Evolutionary conservation across 2,329 filamentous ascomycete species (phyloP), one percentile per base, ranked within the genome.

Genomic region (Ascochyta lentis): DNA sequence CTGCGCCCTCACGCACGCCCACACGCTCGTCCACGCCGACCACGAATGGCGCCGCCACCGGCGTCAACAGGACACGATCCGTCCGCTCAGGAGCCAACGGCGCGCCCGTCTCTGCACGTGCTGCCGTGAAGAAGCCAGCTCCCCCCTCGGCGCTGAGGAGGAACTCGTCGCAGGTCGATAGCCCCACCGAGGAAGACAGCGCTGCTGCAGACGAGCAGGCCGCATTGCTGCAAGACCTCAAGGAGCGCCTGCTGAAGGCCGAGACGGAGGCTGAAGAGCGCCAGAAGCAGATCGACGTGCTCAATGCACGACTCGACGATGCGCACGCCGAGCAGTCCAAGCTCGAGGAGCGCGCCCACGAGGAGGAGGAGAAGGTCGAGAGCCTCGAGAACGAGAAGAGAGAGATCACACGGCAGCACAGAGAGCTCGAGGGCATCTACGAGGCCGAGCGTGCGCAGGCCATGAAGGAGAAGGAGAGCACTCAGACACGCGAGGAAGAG

Each of bases 401-500:
- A 66, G 93, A 98, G 65, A 83, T 89, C 51, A 86, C 88, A 27
- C 86, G 92, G 61, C 89, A 96, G 76, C 90, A 91, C 70, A 87
- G 94, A 61, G 95, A 99, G 75, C 88, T 97, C 79, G 93, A 97
- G 76, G 87, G 88, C 61, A 93, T 96, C 62, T 96, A 96, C 75
- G 94, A 98, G 76, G 87, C 90, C 40, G 95, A 99, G 78, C 86
- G 92, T 60, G 91, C 89, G 70, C 87, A 91, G 50, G 90, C 94
- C 78, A 87, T 91, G 70, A 92, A 93, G 77, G 94, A 98, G 76
- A 95, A 96, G 79, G 93, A 97, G 63, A 91, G 96, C 66, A 89
- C 93, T 77, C 82, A 85, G 50, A 89, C 89, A 65, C 85, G 89
- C 54, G 92, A 97, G 72, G 92, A 96, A 71, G 92, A 96, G 75